Base-by-base conservation (phyloP, 1,284 basidiomycete genomes). In the Boletellus deceptivus region DNA sequence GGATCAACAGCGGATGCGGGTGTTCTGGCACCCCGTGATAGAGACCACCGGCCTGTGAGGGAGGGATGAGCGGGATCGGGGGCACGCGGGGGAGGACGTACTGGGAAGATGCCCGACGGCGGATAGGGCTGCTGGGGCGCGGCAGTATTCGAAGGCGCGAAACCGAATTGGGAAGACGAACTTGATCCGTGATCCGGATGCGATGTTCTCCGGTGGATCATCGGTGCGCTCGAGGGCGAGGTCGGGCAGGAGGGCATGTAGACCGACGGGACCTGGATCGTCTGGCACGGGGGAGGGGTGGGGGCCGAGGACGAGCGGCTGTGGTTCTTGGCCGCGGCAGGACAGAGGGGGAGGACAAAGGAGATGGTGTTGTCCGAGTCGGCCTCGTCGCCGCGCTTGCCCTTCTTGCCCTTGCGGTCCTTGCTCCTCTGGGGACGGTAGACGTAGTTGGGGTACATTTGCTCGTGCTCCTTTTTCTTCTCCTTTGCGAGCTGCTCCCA, bases 401-500 rank as follows among this genome's bases (percentile, higher is more conserved):
- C 66, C 58, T 73, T 74, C 58, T 71, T 70, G 47, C 76, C 77
- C 54, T 77, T 75, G 69, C 77, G 79, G 55, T 80, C 78, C 72
- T 80, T 83, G 37, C 75, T 72, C 45, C 86, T 74, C 66, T 86
- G 83, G 0, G 86, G 87, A 17, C 86, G 81, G 62, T 89, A 89
- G 31, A 88, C 85, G 67, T 88, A 88, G 65, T 81, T 78, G 56
- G 86, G 86, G 57, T 88, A 83, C 74, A 81, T 70, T 62, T 75
- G 72, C 70, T 79, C 79, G 58, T 80, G 78, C 64, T 79, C 78
- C 68, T 75, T 76, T 70, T 80, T 80, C 67, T 75, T 77, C 64
- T 79, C 76, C 69, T 79, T 80, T 33, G 78, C 79, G 43, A 78
- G 61, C 49, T 79, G 76, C 63, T 80, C 79, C 84, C 84, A 87